Evolutionary conservation across 129 eudicot species (phyloP).

Genomic region (Scalesia atractyloides): DNA sequence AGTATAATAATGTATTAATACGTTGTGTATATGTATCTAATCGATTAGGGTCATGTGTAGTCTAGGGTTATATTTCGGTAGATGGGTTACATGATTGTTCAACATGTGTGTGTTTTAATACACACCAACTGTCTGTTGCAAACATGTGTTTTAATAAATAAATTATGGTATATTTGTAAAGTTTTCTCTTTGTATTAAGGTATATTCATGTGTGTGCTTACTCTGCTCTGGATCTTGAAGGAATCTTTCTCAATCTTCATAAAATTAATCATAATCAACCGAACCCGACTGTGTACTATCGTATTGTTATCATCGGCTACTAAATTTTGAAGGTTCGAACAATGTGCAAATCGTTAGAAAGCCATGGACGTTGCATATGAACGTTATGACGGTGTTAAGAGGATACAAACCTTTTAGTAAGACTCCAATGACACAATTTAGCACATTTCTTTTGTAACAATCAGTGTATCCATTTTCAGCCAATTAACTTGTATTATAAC

Average conservation of each 20-base stretch:
- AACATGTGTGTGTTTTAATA: constrained; percentile 4
- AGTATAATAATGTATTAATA: background rate
- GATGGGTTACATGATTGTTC: background rate
- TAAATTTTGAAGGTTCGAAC: too few species aligned
- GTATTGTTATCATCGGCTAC: too few species aligned
- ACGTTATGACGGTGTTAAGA: too few species aligned
- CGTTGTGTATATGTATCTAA: constrained; percentile 16
- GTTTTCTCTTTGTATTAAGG: background rate
- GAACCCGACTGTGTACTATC: too few species aligned
- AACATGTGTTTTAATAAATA: constrained; percentile 1
- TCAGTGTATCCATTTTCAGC: too few species aligned
- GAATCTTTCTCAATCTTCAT: background rate
- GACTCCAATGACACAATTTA: too few species aligned
- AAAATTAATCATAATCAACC: background rate
- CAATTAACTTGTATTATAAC: too few species aligned
- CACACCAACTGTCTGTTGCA: constrained; percentile 2
- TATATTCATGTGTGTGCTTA: background rate
- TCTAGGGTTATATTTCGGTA: too few species aligned
- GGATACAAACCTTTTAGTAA: too few species aligned
- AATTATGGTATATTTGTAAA: background rate
- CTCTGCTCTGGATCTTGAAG: background rate
- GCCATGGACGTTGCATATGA: too few species aligned
- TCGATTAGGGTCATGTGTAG: constrained; percentile 1
- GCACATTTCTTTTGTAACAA: too few species aligned
- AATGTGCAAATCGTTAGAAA: too few species aligned